Conservation (phyloP, 2,329 filamentous ascomycete genomes). For the Aspergillaceae sp. region DNA sequence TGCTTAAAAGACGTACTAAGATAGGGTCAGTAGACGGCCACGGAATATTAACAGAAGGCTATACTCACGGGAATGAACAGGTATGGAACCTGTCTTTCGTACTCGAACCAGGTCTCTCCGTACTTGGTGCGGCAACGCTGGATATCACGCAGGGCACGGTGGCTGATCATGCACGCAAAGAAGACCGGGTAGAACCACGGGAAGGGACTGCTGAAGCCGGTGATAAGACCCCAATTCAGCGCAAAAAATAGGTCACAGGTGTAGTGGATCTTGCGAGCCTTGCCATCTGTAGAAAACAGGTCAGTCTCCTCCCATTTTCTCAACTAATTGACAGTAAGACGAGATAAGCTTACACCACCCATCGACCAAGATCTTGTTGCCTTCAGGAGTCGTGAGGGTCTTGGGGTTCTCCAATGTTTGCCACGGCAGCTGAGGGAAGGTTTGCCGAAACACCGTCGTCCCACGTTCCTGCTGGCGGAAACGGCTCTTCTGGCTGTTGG, state of each 20-base stretch:
- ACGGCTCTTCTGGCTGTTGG: constrained; percentile 88
- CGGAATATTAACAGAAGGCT: no score
- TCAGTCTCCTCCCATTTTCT: not conserved
- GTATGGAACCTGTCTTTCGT: constrained; percentile 71
- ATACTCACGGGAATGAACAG: constrained; percentile 65
- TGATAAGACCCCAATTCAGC: constrained; percentile 69
- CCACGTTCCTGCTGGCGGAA: constrained; percentile 76
- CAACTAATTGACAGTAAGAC: not conserved
- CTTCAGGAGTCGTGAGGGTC: constrained; percentile 62
- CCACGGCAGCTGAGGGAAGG: constrained; percentile 89
- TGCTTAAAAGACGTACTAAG: constrained; percentile 26
- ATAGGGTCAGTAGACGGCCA: constrained; percentile 1
- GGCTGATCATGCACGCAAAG: constrained; percentile 70
- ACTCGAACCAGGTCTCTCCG: constrained; percentile 72
- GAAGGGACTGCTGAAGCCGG: constrained; percentile 70
- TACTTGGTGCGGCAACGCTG: constrained; percentile 68
- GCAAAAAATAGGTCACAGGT: constrained; percentile 73
- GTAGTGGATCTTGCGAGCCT: constrained; percentile 74
- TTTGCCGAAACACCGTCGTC: constrained; percentile 58
- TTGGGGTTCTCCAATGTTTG: constrained; percentile 72
- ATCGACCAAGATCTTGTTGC: constrained; percentile 70
- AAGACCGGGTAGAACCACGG: constrained; percentile 86
- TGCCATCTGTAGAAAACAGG: constrained; percentile 43
- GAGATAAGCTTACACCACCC: constrained; percentile 62
- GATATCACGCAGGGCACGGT: constrained; percentile 68